Base-by-base conservation (phyloP, 805 yeast species). In the Wickerhamiella occidentalis region DNA sequence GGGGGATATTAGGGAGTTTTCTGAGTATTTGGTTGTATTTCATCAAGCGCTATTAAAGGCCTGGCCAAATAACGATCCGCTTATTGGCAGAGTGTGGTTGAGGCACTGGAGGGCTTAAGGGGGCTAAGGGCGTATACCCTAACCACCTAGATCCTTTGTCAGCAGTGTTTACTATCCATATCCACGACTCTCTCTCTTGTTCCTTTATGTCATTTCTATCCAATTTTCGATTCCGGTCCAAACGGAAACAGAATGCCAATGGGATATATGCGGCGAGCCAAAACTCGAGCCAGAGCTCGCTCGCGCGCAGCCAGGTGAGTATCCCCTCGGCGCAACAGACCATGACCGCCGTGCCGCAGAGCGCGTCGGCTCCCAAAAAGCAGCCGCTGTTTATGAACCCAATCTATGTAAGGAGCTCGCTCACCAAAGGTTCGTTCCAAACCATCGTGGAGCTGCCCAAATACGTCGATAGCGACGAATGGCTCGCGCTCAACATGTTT, bases 391-490 rank as follows among this genome's bases (percentile, higher is more conserved):
- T 88, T 61, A 63, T 92, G 56, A 80, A 92, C 61, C 95, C 88
- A 58, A 97, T 96, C 12, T 92, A 84, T 64, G 92, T 88, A 4
- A 80, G 88, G 54, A 85, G 96, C 0, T 94, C 97, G 0, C 69
- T 92, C 30, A 98, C 94, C 17, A 92, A 90, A 62, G 99, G 99
- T 15, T 84, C 95, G 0, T 92, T 87, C 69, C 87, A 85, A 61
- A 88, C 98, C 1, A 92, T 92, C 55, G 96, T 92, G 1, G 95
- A 85, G 61, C 70, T 86, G 19, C 98, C 99, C 17, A 86, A 85
- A 61, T 90, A 90, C 61, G 96, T 94, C 11, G 97, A 92, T 60
- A 74, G 78, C 52, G 85, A 87, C 49, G 99, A 92, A 64, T 92
- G 99, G 99, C 71, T 92, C 15, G 96, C 97, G 1, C 74, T 92